These are phyloP conservation scores for Silene coronaria DNA, from an alignment of 179 eudicot species.

Conservation along the genomic window DNA sequence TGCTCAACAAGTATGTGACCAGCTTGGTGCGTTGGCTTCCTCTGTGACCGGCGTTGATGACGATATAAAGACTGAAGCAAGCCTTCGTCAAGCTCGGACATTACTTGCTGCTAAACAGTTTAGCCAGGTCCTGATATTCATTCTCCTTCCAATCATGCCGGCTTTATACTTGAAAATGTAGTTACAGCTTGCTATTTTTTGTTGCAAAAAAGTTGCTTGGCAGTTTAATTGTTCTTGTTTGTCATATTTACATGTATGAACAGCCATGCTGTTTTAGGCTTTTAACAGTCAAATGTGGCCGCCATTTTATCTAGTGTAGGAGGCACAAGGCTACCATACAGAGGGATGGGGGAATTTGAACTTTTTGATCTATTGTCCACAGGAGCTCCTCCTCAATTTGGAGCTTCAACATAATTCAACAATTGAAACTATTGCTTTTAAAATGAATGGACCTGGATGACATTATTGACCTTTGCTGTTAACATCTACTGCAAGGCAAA, in stretches of 20 bases:
- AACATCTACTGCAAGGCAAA: neutral
- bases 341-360: too few relatives aligned
- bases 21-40: conserved; percentile 84
- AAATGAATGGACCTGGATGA: neutral
- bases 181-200: neutral
- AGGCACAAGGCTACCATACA: too few relatives aligned
- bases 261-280: conserved; percentile 6
- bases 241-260: neutral
- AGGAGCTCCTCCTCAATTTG: too few relatives aligned
- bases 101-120: conserved; percentile 88
- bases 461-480: neutral
- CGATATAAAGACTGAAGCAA: conserved; percentile 80
- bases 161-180: conserved; percentile 4
- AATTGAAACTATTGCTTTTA: neutral
- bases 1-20: conserved; percentile 82
- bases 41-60: conserved; percentile 83
- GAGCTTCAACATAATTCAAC: neutral
- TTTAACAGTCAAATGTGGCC: neutral
- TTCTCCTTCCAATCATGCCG: neutral
- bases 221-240: neutral
- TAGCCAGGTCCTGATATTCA: conserved; percentile 51
- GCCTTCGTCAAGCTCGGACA: conserved; percentile 84
- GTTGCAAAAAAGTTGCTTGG: neutral
- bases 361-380: too few relatives aligned
- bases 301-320: too few relatives aligned